Evolutionary conservation across 1,139 yeast genomes (phyloP), one percentile per base, ranked within the genome.

Genomic region (Yamadazyma friedrichii): DNA sequence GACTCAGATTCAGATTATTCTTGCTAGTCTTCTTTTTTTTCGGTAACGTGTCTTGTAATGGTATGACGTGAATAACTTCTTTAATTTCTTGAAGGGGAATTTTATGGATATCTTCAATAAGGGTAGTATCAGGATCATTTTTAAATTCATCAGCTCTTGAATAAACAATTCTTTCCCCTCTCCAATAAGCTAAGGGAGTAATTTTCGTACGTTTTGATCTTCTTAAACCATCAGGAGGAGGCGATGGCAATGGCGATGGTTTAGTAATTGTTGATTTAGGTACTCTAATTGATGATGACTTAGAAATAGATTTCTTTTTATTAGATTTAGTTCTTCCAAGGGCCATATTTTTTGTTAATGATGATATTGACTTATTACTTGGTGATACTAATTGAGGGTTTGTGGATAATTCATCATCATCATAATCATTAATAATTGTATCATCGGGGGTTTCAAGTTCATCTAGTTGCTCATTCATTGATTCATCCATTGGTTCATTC

Each of bases 181-280:
- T 77, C 96, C 97, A 88, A 57, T 74, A 86, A 9, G 89, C 93
- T 48, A 88, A 65, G 0, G 96, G 95, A 2, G 84, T 79, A 6
- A 86, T 74, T 49, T 77, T 76, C 0, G 79, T 76, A 53, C 96
- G 72, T 34, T 73, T 70, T 0, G 96, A 85, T 47, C 76, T 52
- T 32, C 76, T 58, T 12, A 67, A 55, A 1, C 74, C 74, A 44
- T 68, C 75, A 3, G 75, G 75, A 6, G 76, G 75, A 2, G 75
- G 76, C 2, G 74, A 67, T 1, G 75, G 76, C 39, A 70, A 57
- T 6, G 72, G 72, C 3, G 70, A 62, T 2, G 68, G 67, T 33
- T 52, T 54, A 15, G 31, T 30, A 6, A 16, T 36, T 15, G 36
- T 15, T 32, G 33, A 10, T 12, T 28, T 20, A 2, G 38, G 6